Percentiles rank a stretch among this genome's conserved stretches.
Evolutionary conservation across 1,284 basidiomycete genomes (phyloP).

Genomic region (Ustilago sp.): DNA sequence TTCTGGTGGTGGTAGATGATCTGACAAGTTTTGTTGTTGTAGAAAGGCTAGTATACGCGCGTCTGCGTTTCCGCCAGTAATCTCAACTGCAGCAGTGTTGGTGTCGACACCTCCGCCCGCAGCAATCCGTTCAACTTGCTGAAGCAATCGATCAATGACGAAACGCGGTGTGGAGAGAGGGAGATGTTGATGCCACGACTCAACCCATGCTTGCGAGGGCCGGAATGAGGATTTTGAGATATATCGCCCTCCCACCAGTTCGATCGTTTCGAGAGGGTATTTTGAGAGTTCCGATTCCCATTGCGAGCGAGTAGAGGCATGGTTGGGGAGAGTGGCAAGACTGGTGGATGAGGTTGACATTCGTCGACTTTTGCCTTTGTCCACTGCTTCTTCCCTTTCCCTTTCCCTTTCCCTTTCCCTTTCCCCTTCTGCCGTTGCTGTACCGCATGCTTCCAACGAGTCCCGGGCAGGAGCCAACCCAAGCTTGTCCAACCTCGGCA

Average conservation of each 20-base stretch:
- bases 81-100: constrained; percentile 19
- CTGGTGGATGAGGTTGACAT: constrained; percentile 30
- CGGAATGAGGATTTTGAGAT: constrained; percentile 63
- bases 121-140: constrained; percentile 57
- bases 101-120: constrained; percentile 21
- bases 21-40: constrained; percentile 47
- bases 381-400: constrained; percentile 1
- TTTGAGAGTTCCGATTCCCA: constrained; percentile 32
- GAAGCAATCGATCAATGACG: constrained; percentile 49
- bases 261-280: constrained; percentile 32
- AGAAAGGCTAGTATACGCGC: constrained; percentile 59
- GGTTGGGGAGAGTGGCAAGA: not conserved
- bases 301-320: not conserved
- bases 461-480: constrained; percentile 12
- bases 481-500: constrained; percentile 28
- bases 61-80: constrained; percentile 51
- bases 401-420: not conserved
- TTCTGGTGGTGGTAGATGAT: constrained; percentile 37
- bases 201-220: constrained; percentile 62
- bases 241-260: constrained; percentile 35
- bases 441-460: constrained; percentile 9
- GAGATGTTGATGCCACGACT: constrained; percentile 52
- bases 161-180: constrained; percentile 44
- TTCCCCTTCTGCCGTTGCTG: not conserved
- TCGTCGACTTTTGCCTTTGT: constrained; percentile 53